A percentile compares a stretch with the other conserved stretches of the same genome.
These are phyloP conservation scores for Spergularia bocconei DNA, from an alignment of 148 eudicot species.

Conservation along the genomic window DNA sequence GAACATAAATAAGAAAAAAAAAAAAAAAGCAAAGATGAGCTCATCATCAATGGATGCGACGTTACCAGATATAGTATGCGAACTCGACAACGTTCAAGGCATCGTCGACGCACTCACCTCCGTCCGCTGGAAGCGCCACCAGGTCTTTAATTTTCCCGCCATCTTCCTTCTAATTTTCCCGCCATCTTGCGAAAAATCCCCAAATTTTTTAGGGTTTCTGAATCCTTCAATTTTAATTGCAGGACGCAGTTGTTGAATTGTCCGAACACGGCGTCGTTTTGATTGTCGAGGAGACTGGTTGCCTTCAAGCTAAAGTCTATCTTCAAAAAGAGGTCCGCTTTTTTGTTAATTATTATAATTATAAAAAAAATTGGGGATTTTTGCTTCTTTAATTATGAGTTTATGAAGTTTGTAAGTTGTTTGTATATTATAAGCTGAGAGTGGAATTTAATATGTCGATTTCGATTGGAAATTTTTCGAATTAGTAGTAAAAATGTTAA, in stretches of 20 bases:
- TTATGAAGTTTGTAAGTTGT: neutral
- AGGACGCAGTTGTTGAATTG: constrained; percentile 89
- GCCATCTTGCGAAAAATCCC: neutral
- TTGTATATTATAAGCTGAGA: neutral
- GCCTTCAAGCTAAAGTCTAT: constrained; percentile 97
- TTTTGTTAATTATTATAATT: neutral
- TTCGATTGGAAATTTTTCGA: neutral
- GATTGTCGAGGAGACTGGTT: constrained; percentile 82
- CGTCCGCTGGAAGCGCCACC: constrained; percentile 94
- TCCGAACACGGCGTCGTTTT: constrained; percentile 90
- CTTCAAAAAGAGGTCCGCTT: constrained; percentile 75
- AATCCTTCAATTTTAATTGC: neutral
- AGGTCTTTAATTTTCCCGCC: constrained; percentile 34
- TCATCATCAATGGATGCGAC: constrained; percentile 51
- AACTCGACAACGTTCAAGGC: constrained; percentile 91
- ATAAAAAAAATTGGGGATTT: neutral
- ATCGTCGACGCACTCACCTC: constrained; percentile 89
- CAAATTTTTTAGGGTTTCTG: constrained; percentile 15
- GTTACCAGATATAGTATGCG: constrained; percentile 57
- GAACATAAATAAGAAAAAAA: no score
- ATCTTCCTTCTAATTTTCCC: neutral
- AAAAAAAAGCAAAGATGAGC: constrained; percentile 41
- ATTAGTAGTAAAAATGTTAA: no score
- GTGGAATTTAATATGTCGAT: neutral
- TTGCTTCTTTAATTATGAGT: neutral